Conservation (phyloP, 805 yeast genomes). For the Hanseniaspora valbyensis region DNA sequence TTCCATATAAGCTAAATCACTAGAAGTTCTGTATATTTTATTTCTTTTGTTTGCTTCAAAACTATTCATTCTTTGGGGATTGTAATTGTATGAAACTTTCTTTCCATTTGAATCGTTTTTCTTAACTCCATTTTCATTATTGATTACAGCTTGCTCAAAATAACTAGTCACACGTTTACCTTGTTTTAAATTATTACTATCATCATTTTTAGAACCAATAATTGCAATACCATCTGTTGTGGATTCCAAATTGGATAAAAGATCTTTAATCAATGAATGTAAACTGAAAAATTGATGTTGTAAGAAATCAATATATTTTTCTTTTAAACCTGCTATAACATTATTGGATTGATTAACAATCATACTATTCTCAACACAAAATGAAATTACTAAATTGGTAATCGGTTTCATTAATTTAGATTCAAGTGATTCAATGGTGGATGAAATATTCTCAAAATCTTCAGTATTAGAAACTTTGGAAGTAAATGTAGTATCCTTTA, state of each 20-base stretch:
- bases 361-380: constrained; percentile 13
- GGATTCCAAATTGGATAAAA: neutral
- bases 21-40: neutral
- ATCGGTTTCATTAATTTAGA: neutral
- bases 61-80: neutral
- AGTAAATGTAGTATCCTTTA: constrained; percentile 15
- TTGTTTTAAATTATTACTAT: neutral
- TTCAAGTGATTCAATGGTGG: neutral
- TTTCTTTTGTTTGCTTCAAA: constrained; percentile 6
- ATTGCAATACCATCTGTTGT: neutral
- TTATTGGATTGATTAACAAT: neutral
- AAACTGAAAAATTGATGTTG: neutral
- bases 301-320: neutral
- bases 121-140: constrained; percentile 16
- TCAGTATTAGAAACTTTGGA: constrained; percentile 3
- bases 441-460: neutral
- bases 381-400: neutral
- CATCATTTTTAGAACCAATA: neutral
- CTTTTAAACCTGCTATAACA: neutral
- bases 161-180: neutral
- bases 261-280: neutral
- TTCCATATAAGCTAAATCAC: neutral
- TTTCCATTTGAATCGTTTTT: constrained; percentile 19
- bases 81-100: neutral
- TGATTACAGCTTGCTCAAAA: neutral